Conservation (phyloP, 2,329 filamentous ascomycete genomes). For the Fusarium tuaranense region DNA sequence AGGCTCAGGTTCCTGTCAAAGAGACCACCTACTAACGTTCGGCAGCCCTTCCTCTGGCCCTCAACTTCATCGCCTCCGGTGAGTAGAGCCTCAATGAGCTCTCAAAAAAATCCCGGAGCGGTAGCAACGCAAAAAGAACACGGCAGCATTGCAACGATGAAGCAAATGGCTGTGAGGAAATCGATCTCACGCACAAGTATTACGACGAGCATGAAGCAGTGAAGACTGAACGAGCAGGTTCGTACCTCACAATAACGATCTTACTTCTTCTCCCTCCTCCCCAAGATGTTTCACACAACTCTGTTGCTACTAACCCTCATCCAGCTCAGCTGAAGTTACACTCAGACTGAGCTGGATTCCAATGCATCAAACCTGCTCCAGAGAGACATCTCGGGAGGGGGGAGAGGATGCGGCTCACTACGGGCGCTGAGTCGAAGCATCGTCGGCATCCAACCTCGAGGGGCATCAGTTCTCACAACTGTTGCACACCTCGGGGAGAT, state of each 20-base stretch:
- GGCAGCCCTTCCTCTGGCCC: constrained; percentile 80
- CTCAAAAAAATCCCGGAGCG: constrained; percentile 63
- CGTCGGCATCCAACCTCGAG: constrained; percentile 64
- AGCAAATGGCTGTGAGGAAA: constrained; percentile 16
- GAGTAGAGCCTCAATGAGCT: constrained; percentile 66
- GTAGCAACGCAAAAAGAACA: constrained; percentile 62
- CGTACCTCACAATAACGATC: constrained; percentile 55
- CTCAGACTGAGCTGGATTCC: background rate
- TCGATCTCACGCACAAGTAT: constrained; percentile 28
- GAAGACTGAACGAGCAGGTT: constrained; percentile 54
- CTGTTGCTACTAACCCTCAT: constrained; percentile 43
- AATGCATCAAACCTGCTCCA: constrained; percentile 30
- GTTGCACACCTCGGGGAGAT: constrained; percentile 51
- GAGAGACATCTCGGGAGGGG: constrained; percentile 47
- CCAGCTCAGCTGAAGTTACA: constrained; percentile 8
- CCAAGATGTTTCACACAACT: constrained; percentile 39
- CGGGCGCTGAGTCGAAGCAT: constrained; percentile 78
- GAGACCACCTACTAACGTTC: constrained; percentile 45
- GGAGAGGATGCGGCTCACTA: constrained; percentile 78
- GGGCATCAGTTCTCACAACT: background rate
- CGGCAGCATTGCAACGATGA: constrained; percentile 48
- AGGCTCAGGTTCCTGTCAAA: background rate
- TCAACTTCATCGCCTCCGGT: constrained; percentile 94
- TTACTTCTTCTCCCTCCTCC: constrained; percentile 47
- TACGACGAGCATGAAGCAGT: constrained; percentile 16